Evolutionary conservation across 202 grass and related monocot species (phyloP).

Genomic region (Eragrostis tef): DNA sequence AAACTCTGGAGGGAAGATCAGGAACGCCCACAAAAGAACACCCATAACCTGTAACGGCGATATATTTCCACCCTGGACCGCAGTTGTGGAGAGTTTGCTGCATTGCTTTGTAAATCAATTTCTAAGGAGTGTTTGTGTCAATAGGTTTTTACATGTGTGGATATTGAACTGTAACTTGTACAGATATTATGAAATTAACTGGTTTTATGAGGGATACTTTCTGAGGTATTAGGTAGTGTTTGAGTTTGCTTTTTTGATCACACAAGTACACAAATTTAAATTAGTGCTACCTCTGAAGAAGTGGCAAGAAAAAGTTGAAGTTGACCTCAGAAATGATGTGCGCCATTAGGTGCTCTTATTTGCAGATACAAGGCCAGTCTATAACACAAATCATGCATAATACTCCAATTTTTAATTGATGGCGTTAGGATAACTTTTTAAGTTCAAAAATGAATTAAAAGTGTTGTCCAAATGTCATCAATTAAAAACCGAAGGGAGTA

Average conservation of each 20-base stretch:
- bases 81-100: constrained; percentile 21
- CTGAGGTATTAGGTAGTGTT: background rate
- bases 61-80: background rate
- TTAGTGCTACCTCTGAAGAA: too few species aligned
- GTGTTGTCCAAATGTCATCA: too few species aligned
- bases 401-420: background rate
- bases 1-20: constrained; percentile 64
- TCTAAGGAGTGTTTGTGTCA: constrained; percentile 3
- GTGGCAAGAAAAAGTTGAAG: too few species aligned
- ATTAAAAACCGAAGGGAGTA: too few species aligned
- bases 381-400: background rate
- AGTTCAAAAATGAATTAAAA: too few species aligned
- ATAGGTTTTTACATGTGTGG: constrained; percentile 27
- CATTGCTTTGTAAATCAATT: constrained; percentile 37
- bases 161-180: constrained; percentile 27
- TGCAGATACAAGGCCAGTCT: background rate
- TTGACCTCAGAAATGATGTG: too few species aligned
- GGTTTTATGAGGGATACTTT: background rate
- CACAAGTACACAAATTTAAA: background rate
- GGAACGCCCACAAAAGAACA: constrained; percentile 75
- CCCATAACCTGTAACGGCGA: constrained; percentile 29
- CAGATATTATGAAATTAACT: background rate
- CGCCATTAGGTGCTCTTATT: background rate
- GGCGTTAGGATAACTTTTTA: too few species aligned
- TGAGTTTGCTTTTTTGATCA: background rate